Percentiles rank a stretch among this genome's conserved stretches.
Evolutionary conservation across 257 asterid species (phyloP).

Genomic region (Nicotiana knightiana): DNA sequence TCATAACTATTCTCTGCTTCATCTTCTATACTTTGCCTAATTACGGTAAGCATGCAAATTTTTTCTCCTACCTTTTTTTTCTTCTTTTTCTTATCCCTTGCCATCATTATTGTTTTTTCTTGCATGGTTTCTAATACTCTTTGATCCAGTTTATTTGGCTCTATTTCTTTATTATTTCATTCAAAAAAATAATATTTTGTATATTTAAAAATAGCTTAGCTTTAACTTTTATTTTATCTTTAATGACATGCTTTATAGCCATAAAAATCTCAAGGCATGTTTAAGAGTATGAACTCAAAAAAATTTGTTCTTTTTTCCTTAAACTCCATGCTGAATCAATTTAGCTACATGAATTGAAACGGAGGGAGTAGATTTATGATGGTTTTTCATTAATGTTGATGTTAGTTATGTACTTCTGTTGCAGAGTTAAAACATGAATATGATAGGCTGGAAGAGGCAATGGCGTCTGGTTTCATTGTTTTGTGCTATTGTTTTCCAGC

Average conservation of each 20-base stretch:
- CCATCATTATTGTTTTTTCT: neutral
- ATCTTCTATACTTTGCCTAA: neutral
- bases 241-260: neutral
- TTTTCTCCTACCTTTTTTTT: neutral
- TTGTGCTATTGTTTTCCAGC: neutral
- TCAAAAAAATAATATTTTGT: neutral
- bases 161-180: neutral
- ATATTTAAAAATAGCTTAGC: neutral
- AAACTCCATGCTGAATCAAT: too few relatives aligned
- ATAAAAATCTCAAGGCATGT: neutral
- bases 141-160: too few relatives aligned
- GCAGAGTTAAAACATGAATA: neutral
- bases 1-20: neutral
- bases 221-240: neutral
- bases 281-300: neutral
- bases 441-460: neutral
- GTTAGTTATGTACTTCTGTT: neutral
- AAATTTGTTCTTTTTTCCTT: neutral
- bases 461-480: neutral
- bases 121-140: neutral
- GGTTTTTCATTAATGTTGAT: too few relatives aligned
- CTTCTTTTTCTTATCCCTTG: too few relatives aligned
- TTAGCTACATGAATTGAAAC: too few relatives aligned
- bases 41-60: neutral
- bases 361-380: too few relatives aligned